Evolutionary conservation across 805 yeast species (phyloP).

Genomic region (Spathaspora girioi): DNA sequence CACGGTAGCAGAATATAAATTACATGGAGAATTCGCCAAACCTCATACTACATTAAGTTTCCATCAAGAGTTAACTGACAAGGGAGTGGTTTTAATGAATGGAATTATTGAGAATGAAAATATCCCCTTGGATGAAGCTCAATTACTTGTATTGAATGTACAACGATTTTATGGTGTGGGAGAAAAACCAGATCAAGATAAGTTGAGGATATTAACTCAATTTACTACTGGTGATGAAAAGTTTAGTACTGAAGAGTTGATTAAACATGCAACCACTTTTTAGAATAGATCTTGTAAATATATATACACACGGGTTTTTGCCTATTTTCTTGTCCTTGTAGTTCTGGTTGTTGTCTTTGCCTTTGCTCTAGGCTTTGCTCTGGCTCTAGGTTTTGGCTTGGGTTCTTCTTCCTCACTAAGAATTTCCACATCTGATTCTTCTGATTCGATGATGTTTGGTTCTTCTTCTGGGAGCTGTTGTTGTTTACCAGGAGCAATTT

Average conservation of each 20-base stretch:
- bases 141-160: slow-evolving; percentile 65
- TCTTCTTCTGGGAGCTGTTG: not conserved
- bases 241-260: slow-evolving; percentile 66
- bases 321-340: not conserved
- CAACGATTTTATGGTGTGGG: slow-evolving; percentile 75
- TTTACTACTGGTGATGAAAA: slow-evolving; percentile 67
- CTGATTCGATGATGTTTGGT: not conserved
- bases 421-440: slow-evolving; percentile 4
- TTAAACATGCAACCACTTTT: slow-evolving; percentile 64
- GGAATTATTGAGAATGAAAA: slow-evolving; percentile 76
- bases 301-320: not conserved
- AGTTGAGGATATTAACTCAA: slow-evolving; percentile 54
- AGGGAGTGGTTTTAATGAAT: slow-evolving; percentile 76
- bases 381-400: not conserved
- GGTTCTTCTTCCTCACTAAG: slow-evolving; percentile 4
- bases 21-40: slow-evolving; percentile 86
- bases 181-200: slow-evolving; percentile 38
- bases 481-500: slow-evolving; percentile 24
- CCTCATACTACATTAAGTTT: slow-evolving; percentile 91
- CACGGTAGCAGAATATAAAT: slow-evolving; percentile 84
- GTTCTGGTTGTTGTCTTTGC: not conserved
- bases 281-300: slow-evolving; percentile 1
- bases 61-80: slow-evolving; percentile 71
- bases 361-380: not conserved
- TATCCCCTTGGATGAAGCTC: slow-evolving; percentile 71